Evolutionary conservation across 371 early-diverging fungal species (phyloP).

Genomic region (Basidiobolus meristosporus): DNA sequence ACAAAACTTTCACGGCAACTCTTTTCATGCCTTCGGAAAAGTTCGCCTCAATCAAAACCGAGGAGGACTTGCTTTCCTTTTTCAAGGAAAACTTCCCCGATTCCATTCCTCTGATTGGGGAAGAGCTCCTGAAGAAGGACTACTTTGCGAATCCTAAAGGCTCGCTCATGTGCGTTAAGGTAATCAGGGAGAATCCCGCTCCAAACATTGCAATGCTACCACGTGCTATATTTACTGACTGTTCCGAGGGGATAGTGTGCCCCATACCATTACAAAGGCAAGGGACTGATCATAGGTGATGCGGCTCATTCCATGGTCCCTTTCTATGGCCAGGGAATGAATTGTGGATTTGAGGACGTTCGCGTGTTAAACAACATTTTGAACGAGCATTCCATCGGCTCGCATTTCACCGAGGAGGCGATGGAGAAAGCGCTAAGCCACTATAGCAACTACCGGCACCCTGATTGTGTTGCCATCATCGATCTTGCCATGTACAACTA

Average conservation of each 20-base stretch:
- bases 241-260: constrained; percentile 47
- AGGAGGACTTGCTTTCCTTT: constrained; percentile 41
- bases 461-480: constrained; percentile 80
- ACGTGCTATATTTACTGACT: neutral
- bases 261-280: constrained; percentile 66
- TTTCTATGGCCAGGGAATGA: constrained; percentile 95
- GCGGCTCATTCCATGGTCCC: constrained; percentile 97
- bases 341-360: constrained; percentile 93
- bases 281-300: constrained; percentile 76
- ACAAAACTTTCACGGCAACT: constrained; percentile 87
- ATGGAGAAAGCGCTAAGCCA: constrained; percentile 37
- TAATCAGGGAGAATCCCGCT: too few species aligned
- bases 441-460: constrained; percentile 49
- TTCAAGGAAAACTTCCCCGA: constrained; percentile 71
- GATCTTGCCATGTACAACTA: constrained; percentile 91
- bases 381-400: constrained; percentile 25
- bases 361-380: constrained; percentile 51
- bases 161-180: constrained; percentile 62
- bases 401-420: constrained; percentile 8
- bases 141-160: constrained; percentile 77
- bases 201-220: too few species aligned
- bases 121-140: constrained; percentile 35
- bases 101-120: constrained; percentile 61
- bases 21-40: constrained; percentile 82
- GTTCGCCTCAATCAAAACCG: constrained; percentile 59